Base-by-base conservation (phyloP, 2,329 filamentous ascomycete genomes). In the Arthrobotrys sphaeroides region DNA sequence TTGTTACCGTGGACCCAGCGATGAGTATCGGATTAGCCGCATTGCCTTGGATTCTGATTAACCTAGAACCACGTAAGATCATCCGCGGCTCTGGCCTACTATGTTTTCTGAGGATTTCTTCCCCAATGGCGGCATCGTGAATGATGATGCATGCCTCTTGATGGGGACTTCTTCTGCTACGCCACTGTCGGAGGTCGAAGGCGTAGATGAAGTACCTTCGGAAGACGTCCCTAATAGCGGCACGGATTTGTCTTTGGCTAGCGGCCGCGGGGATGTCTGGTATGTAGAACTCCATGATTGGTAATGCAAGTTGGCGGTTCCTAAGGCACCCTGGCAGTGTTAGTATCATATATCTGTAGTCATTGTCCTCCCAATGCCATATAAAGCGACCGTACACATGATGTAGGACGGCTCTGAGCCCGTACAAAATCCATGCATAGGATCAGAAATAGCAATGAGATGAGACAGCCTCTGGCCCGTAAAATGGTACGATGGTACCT, bases 271-370 rank as follows among this genome's bases (percentile, higher is more conserved):
- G 72, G 3, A 75, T 65, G 7, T 69, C 57, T 9, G 64, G 59
- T 9, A 69, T 49, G 36, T 49, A 75, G 57, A 75, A 69, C 49
- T 75, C 72, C 72, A 75, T 74, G n/a, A 1, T 24, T 18, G 18
- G n/a, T 5, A 1, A 1, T 40, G 3, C 3, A 40, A 3, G 18
- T 3, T 47, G 26, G 26, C 5, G 1, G 6, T 24, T 33, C 20
- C 1, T 33, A 36, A 10, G 55, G 40, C 31, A 9, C n/a, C 13
- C 18, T 18, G 10, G 43, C 7, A 9, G 22, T 20, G 22, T 5
- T 22, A 5, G 18, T 13, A 43, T 5, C 10, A 47, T 47, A 20
- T 10, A 47, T 47, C n/a, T n/a, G n/a, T n/a, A n/a, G n/a, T n/a
- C n/a, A n/a, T n/a, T n/a, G n/a, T n/a, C n/a, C n/a, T n/a, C n/a